Evolutionary conservation across 2,329 filamentous ascomycete genomes (phyloP).

Genomic region (Zymoseptoria crescenta): DNA sequence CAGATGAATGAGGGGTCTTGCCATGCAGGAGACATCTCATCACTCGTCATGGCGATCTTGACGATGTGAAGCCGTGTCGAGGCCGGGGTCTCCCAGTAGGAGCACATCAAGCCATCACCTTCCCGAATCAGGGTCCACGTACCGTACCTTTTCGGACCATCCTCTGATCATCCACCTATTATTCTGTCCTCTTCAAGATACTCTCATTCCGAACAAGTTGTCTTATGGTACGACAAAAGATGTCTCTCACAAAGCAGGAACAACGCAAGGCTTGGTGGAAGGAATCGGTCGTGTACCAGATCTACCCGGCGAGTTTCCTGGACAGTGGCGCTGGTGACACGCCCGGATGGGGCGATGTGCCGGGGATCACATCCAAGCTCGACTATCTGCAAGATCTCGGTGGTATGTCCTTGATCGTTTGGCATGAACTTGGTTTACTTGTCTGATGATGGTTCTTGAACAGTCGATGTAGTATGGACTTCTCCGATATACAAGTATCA

Average conservation of each 20-base stretch:
- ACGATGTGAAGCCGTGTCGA: too few species aligned
- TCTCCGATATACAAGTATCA: conserved; percentile 48
- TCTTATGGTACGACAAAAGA: conserved; percentile 4
- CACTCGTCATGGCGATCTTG: too few species aligned
- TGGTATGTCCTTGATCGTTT: too few species aligned
- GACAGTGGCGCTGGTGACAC: conserved; percentile 46
- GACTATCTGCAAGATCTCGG: conserved; percentile 58
- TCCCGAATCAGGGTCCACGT: too few species aligned
- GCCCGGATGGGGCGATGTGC: conserved; percentile 52
- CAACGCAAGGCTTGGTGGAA: conserved; percentile 30
- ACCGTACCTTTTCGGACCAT: too few species aligned
- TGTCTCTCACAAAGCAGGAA: conserved; percentile 10
- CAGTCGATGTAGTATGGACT: conserved; percentile 57
- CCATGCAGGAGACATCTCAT: neutral
- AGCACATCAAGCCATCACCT: neutral
- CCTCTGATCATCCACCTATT: neutral
- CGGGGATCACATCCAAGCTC: conserved; percentile 55
- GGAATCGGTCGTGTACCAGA: conserved; percentile 38
- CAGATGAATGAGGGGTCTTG: neutral
- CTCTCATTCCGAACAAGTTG: neutral
- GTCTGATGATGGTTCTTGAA: neutral
- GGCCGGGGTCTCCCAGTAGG: too few species aligned
- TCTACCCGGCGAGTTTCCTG: conserved; percentile 53
- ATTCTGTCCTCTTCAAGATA: neutral
- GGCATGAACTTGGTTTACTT: too few species aligned